Percentiles rank a stretch among this genome's conserved stretches.
These are phyloP conservation scores for Phytophthora megakarya DNA, from an alignment of 352 stramenopile species.

Conservation along the genomic window DNA sequence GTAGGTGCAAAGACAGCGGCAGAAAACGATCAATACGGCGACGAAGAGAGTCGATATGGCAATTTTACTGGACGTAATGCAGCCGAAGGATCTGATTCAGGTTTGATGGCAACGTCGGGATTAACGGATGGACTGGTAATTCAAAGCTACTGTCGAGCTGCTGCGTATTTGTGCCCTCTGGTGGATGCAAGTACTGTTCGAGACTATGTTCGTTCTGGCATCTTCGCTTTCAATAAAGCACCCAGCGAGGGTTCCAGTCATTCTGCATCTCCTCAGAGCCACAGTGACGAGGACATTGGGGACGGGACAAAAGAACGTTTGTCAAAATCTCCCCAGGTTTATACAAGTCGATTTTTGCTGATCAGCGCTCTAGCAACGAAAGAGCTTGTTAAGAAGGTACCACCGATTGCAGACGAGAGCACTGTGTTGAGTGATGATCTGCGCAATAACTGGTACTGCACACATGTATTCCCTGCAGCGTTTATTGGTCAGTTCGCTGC, in stretches of 20 bases:
- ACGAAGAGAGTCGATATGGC: constrained; percentile 64
- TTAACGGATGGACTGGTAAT: constrained; percentile 68
- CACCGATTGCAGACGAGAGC: constrained; percentile 46
- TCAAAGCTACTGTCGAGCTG: constrained; percentile 74
- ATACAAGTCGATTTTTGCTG: constrained; percentile 69
- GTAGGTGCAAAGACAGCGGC: constrained; percentile 54
- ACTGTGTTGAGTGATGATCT: constrained; percentile 44
- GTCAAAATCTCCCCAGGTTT: constrained; percentile 25
- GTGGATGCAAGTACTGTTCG: constrained; percentile 49
- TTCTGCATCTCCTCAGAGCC: constrained; percentile 18
- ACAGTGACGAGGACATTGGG: constrained; percentile 18
- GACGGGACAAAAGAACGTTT: constrained; percentile 1
- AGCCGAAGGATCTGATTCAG: constrained; percentile 9
- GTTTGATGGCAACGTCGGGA: constrained; percentile 28
- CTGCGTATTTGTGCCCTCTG: constrained; percentile 72
- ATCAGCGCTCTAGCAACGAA: constrained; percentile 74
- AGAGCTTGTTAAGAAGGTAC: constrained; percentile 66
- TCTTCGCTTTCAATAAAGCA: constrained; percentile 63
- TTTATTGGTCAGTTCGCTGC: constrained; percentile 78
- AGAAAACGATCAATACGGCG: constrained; percentile 78
- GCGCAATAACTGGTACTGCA: constrained; percentile 67
- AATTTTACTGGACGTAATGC: constrained; percentile 11
- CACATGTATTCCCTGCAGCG: constrained; percentile 69
- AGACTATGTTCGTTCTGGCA: constrained; percentile 65
- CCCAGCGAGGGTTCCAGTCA: constrained; percentile 3